phyloP scores from a whole-genome alignment of 2,329 filamentous ascomycete species.

The Apiospora koreana region DNA sequence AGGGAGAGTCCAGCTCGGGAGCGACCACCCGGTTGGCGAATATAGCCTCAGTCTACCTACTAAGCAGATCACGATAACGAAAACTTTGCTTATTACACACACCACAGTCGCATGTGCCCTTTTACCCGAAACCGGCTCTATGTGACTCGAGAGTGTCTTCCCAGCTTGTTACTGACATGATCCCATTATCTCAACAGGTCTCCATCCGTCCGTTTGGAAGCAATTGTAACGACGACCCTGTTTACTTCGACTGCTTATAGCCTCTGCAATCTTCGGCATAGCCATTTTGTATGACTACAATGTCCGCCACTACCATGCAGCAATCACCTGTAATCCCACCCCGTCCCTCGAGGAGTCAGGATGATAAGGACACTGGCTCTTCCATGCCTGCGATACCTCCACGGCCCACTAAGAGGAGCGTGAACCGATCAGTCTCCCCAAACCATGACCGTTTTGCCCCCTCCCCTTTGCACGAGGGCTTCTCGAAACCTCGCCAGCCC shows the following conservation, averaged over 20 bases:
- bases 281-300: constrained; percentile 26
- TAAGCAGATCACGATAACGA: constrained; percentile 8
- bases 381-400: constrained; percentile 72
- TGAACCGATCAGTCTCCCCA: constrained; percentile 77
- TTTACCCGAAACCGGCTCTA: background rate
- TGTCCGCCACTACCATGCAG: constrained; percentile 54
- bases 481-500: constrained; percentile 36
- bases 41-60: background rate
- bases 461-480: constrained; percentile 79
- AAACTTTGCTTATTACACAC: constrained; percentile 6
- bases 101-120: background rate
- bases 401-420: constrained; percentile 68
- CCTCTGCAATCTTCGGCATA: background rate
- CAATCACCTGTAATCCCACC: constrained; percentile 55
- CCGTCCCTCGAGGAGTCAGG: constrained; percentile 52
- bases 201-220: background rate
- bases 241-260: background rate
- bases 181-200: background rate
- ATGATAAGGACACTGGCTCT: constrained; percentile 33
- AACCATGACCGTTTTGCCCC: constrained; percentile 77
- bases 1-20: background rate
- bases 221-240: constrained; percentile 1
- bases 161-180: constrained; percentile 4
- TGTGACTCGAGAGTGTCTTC: background rate
- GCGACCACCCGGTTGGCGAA: background rate